A percentile compares a stretch with the other conserved stretches of the same genome.
Conservation (phyloP, 2,329 filamentous ascomycete genomes). For the Helminthosporium solani region DNA sequence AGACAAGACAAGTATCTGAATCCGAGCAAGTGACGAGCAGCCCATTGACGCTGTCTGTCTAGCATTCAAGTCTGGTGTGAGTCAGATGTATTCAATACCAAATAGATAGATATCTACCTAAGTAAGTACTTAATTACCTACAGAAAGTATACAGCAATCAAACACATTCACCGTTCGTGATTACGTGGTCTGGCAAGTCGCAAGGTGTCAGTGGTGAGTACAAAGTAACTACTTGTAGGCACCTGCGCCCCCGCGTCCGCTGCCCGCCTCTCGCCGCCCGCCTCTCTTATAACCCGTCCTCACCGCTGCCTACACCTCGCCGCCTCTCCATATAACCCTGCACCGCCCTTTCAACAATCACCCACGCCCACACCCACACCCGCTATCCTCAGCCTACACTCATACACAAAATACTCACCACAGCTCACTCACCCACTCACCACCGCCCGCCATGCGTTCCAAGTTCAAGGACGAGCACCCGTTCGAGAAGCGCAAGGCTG, state of each 20-base stretch:
- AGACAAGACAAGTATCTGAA: too few relatives aligned
- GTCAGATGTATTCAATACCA: too few relatives aligned
- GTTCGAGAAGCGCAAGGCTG: conserved; percentile 99
- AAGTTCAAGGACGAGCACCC: conserved; percentile 99
- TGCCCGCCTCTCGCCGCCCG: too few relatives aligned
- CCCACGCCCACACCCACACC: conserved; percentile 8
- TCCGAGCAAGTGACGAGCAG: too few relatives aligned
- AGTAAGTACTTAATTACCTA: too few relatives aligned
- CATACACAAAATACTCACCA: conserved; percentile 3
- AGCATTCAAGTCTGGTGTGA: too few relatives aligned
- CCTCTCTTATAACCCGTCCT: conserved; percentile 28
- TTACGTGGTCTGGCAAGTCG: too few relatives aligned
- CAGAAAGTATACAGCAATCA: too few relatives aligned
- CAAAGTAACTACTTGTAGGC: not conserved
- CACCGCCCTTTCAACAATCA: conserved; percentile 14
- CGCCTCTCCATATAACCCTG: conserved; percentile 20
- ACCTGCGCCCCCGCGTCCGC: conserved; percentile 1
- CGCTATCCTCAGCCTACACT: not conserved
- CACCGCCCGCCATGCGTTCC: conserved; percentile 72
- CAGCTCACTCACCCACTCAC: conserved; percentile 11
- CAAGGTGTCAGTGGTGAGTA: too few relatives aligned
- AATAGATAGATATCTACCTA: too few relatives aligned
- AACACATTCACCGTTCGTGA: too few relatives aligned
- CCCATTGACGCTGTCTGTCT: too few relatives aligned
- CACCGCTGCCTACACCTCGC: conserved; percentile 31